Percentiles rank a stretch among this genome's conserved stretches.
These are phyloP conservation scores for Cyamopsis tetragonoloba DNA, from an alignment of 306 rosid species.

Conservation along the genomic window DNA sequence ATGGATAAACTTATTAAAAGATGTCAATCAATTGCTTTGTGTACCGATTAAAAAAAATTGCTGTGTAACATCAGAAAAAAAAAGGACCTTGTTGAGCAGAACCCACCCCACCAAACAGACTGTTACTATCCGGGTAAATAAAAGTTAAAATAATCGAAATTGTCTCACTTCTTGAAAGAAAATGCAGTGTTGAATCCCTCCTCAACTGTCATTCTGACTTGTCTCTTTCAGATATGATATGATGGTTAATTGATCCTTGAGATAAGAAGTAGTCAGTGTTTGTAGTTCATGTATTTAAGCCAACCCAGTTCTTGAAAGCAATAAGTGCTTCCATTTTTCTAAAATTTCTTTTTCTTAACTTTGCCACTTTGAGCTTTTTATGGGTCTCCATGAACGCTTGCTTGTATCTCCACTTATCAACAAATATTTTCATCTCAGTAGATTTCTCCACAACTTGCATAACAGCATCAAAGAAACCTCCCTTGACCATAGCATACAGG, in stretches of 20 bases:
- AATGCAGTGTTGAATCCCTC: slow-evolving; percentile 11
- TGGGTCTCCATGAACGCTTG: slow-evolving; percentile 97
- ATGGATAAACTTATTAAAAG: background rate
- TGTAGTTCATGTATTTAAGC: slow-evolving; percentile 59
- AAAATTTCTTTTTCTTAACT: slow-evolving; percentile 64
- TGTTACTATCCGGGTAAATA: background rate
- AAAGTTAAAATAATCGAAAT: slow-evolving; percentile 13
- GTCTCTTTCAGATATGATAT: slow-evolving; percentile 10
- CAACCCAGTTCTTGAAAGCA: slow-evolving; percentile 98
- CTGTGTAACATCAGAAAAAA: slow-evolving; percentile 15
- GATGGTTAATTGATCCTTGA: slow-evolving; percentile 8
- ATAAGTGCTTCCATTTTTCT: slow-evolving; percentile 81
- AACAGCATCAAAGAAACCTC: slow-evolving; percentile 93
- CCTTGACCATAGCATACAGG: slow-evolving; percentile 85
- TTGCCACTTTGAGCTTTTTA: slow-evolving; percentile 78
- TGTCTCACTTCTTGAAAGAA: slow-evolving; percentile 6
- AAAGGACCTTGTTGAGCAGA: slow-evolving; percentile 7
- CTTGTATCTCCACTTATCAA: slow-evolving; percentile 96
- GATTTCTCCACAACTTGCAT: slow-evolving; percentile 96
- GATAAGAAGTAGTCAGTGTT: background rate
- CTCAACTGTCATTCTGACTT: slow-evolving; percentile 6
- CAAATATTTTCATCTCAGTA: slow-evolving; percentile 78
- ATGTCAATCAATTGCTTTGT: slow-evolving; percentile 16
- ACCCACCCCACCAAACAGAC: slow-evolving; percentile 7
- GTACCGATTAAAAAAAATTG: too few species aligned